A percentile compares a stretch with the other conserved stretches of the same genome.
Conservation (phyloP, 2,329 filamentous ascomycete genomes). For the Sphaerulina populicola region DNA sequence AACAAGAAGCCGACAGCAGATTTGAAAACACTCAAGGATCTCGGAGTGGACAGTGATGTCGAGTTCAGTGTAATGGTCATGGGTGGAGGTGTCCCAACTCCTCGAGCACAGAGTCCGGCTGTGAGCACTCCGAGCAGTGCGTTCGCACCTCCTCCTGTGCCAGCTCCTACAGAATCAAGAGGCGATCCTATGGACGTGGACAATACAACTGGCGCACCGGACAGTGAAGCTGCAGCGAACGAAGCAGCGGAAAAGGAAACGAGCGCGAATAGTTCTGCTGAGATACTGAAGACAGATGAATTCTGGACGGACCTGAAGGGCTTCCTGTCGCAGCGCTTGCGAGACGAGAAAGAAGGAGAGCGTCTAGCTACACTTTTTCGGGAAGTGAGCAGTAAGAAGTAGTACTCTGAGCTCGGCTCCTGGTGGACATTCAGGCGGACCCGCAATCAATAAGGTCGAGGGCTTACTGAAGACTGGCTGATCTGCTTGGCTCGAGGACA, state of each 20-base stretch:
- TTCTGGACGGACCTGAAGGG: slow-evolving; percentile 84
- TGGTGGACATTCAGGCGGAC: neutral
- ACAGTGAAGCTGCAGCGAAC: slow-evolving; percentile 30
- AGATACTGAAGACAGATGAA: slow-evolving; percentile 57
- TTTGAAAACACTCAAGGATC: slow-evolving; percentile 29
- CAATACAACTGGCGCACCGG: slow-evolving; percentile 24
- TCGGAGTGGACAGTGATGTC: slow-evolving; percentile 46
- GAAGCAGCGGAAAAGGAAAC: slow-evolving; percentile 48
- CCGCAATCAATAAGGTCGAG: neutral
- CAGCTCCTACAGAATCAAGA: slow-evolving; percentile 26
- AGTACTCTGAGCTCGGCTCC: neutral
- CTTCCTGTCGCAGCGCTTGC: slow-evolving; percentile 70
- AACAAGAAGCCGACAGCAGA: slow-evolving; percentile 71
- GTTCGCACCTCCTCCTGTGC: slow-evolving; percentile 25
- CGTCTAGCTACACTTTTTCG: slow-evolving; percentile 57
- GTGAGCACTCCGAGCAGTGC: slow-evolving; percentile 24
- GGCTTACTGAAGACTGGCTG: no score
- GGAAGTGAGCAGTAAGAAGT: slow-evolving; percentile 6
- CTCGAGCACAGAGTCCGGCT: slow-evolving; percentile 35
- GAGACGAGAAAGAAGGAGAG: slow-evolving; percentile 58
- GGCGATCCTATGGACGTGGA: slow-evolving; percentile 31
- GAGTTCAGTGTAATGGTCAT: slow-evolving; percentile 87
- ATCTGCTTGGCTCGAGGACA: no score
- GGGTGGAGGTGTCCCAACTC: slow-evolving; percentile 44
- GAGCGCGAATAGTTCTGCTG: slow-evolving; percentile 36